Evolutionary conservation across 768 basidiomycete species (phyloP).

Genomic region (Lyophyllum shimeji): DNA sequence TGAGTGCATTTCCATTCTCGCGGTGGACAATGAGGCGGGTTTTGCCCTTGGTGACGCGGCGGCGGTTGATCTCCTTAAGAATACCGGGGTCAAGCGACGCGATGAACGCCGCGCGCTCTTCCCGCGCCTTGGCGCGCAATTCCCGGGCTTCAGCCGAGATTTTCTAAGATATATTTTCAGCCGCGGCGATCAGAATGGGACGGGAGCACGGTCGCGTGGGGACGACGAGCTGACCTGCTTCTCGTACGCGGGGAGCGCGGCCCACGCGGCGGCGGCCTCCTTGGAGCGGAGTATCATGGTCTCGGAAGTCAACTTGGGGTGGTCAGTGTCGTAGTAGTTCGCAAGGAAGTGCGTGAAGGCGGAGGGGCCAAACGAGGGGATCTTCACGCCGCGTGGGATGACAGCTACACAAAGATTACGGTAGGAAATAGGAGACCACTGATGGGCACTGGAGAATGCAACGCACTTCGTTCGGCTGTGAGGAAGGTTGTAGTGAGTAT

Average conservation of each 20-base stretch:
- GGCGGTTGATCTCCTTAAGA: constrained; percentile 30
- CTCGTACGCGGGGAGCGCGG: constrained; percentile 26
- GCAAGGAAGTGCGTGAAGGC: constrained; percentile 3
- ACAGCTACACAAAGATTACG: constrained; percentile 1
- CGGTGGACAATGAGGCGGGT: constrained; percentile 9
- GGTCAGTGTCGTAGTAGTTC: not conserved
- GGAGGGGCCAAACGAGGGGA: not conserved
- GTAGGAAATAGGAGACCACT: not conserved
- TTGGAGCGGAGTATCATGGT: not conserved
- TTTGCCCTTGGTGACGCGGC: constrained; percentile 26
- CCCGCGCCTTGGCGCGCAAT: constrained; percentile 16
- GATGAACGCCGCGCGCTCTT: constrained; percentile 28
- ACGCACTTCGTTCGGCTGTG: constrained; percentile 6
- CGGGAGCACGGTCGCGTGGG: no score
- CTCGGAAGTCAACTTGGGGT: not conserved
- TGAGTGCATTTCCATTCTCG: not conserved
- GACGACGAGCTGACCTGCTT: constrained; percentile 39
- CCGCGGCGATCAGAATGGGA: no score
- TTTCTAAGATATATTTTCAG: no score
- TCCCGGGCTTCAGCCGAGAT: not conserved
- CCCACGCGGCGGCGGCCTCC: constrained; percentile 25
- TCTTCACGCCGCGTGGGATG: constrained; percentile 2
- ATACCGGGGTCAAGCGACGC: constrained; percentile 15
- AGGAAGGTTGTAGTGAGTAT: no score
- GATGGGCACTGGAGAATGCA: no score